A percentile compares a stretch with the other conserved stretches of the same genome.
These are phyloP conservation scores for Nothophytophthora sp. DNA, from an alignment of 352 stramenopile genomes.

Conservation along the genomic window DNA sequence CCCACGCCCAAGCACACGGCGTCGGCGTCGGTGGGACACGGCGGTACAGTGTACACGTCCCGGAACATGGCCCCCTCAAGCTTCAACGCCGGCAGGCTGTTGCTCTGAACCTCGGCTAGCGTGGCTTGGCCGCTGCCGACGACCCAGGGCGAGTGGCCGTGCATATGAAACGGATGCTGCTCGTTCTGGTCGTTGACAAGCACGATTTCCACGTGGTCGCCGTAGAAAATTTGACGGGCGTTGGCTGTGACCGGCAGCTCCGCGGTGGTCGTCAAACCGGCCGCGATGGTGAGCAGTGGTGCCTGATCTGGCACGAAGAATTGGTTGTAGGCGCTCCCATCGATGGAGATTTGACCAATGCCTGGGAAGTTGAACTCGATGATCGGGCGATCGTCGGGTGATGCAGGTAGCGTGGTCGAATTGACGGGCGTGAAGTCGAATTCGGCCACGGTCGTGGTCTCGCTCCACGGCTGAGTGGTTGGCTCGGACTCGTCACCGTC, in stretches of 20 bases:
- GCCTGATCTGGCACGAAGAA: constrained; percentile 20
- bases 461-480: constrained; percentile 11
- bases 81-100: constrained; percentile 17
- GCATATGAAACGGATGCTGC: constrained; percentile 36
- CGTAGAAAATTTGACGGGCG: constrained; percentile 2
- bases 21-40: constrained; percentile 10
- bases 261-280: constrained; percentile 10
- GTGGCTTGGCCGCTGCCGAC: constrained; percentile 23
- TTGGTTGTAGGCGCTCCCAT: constrained; percentile 15
- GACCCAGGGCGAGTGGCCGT: constrained; percentile 22
- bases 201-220: constrained; percentile 25
- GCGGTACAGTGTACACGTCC: constrained; percentile 29
- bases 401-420: constrained; percentile 5
- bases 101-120: constrained; percentile 2
- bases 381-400: constrained; percentile 17
- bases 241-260: constrained; percentile 19
- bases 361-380: constrained; percentile 22
- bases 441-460: constrained; percentile 15
- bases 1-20: constrained; percentile 13
- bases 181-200: constrained; percentile 25
- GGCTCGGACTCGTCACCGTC: constrained; percentile 5
- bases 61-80: constrained; percentile 21
- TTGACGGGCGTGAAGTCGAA: constrained; percentile 26
- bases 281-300: constrained; percentile 21
- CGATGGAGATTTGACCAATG: constrained; percentile 20